Conservation (phyloP, 306 rosid species). For the Corylus heterophylla region DNA sequence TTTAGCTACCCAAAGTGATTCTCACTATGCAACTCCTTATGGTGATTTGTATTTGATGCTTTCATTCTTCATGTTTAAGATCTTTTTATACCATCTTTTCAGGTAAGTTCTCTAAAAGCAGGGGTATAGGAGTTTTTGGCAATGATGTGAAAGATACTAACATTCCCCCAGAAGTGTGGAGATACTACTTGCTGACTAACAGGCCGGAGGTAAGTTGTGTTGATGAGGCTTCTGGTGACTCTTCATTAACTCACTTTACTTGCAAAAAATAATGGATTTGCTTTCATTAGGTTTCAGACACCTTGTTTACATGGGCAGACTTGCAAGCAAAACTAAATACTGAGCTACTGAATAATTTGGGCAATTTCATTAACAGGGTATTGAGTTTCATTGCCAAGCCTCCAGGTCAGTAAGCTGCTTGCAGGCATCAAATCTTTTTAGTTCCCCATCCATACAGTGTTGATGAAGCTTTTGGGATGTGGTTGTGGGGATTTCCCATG, state of each 20-base stretch:
- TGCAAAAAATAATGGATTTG: conserved; percentile 18
- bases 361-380: conserved; percentile 87
- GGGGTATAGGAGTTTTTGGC: conserved; percentile 92
- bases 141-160: conserved; percentile 92
- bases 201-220: conserved; percentile 83
- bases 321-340: conserved; percentile 89
- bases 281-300: conserved; percentile 74
- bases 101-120: conserved; percentile 98
- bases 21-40: not conserved
- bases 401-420: conserved; percentile 61
- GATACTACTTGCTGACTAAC: conserved; percentile 92
- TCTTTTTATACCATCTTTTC: not conserved
- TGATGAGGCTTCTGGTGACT: conserved; percentile 12
- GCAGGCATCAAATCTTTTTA: not conserved
- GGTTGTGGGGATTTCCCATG: not conserved
- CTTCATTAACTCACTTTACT: not conserved
- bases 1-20: conserved; percentile 4
- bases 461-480: not conserved
- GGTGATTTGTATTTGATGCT: not conserved
- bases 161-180: conserved; percentile 96
- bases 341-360: conserved; percentile 89
- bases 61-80: conserved; percentile 11
- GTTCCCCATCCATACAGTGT: not conserved
- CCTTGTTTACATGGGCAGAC: conserved; percentile 88
- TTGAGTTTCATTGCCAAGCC: conserved; percentile 96